Conservation (phyloP, 2,329 filamentous ascomycete genomes). For the Catunica adiposa region DNA sequence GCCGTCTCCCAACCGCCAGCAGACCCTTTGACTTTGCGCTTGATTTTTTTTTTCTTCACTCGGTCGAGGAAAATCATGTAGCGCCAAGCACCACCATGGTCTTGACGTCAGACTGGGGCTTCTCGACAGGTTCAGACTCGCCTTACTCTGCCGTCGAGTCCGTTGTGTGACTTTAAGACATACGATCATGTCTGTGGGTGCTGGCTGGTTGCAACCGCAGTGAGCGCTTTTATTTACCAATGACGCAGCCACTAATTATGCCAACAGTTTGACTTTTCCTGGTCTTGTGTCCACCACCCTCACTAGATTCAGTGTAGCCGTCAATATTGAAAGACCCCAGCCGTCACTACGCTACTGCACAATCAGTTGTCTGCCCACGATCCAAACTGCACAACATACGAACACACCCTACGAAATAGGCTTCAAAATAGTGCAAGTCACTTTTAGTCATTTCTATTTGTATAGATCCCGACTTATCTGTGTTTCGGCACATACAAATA, state of each 20-base stretch:
- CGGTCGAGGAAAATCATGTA: neutral
- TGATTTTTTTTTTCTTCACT: neutral
- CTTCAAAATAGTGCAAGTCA: neutral
- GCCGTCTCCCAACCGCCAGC: neutral
- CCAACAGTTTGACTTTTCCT: slow-evolving; percentile 1
- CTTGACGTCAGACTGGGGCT: slow-evolving; percentile 8
- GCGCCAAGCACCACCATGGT: slow-evolving; percentile 1
- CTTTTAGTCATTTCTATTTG: neutral
- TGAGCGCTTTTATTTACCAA: neutral
- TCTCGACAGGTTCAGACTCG: neutral
- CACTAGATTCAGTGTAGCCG: neutral
- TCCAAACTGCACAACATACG: neutral
- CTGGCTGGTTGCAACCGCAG: neutral
- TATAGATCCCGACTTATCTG: neutral
- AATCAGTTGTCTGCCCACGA: neutral
- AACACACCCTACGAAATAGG: neutral
- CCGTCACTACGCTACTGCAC: neutral
- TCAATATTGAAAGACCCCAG: too few species aligned
- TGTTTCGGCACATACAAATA: too few species aligned
- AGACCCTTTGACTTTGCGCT: slow-evolving; percentile 1
- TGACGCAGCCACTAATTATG: slow-evolving; percentile 4
- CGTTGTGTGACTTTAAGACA: neutral
- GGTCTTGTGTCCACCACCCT: slow-evolving; percentile 6
- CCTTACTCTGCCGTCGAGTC: neutral
- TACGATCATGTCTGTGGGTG: neutral